Evolutionary conservation across 805 yeast genomes (phyloP).

Genomic region (Pichia exigua): DNA sequence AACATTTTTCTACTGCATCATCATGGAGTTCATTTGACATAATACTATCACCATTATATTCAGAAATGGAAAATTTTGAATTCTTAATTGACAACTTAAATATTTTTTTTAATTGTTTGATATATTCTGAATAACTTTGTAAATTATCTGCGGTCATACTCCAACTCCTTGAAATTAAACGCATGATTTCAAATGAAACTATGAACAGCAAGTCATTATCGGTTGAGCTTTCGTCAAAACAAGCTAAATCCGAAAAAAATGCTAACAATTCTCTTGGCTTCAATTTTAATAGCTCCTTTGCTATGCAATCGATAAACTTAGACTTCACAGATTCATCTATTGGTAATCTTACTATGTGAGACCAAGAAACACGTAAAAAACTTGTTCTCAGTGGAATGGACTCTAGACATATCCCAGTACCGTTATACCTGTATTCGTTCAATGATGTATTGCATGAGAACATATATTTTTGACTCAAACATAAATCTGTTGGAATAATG

Average conservation of each 20-base stretch:
- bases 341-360: neutral
- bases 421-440: neutral
- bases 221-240: neutral
- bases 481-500: constrained; percentile 6
- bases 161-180: neutral
- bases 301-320: neutral
- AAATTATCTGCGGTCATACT: neutral
- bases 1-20: constrained; percentile 1
- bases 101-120: neutral
- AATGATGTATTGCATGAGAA: neutral
- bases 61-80: neutral
- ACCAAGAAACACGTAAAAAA: constrained; percentile 1
- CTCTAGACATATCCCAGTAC: constrained; percentile 3
- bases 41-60: neutral
- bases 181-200: constrained; percentile 4
- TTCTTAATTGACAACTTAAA: neutral
- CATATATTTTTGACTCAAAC: neutral
- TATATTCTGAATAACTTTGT: neutral
- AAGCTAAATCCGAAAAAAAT: neutral
- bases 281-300: neutral
- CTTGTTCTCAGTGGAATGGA: constrained; percentile 1
- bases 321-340: neutral
- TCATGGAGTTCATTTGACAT: neutral
- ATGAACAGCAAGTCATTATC: neutral
- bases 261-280: neutral